Percentiles rank a stretch among this genome's conserved stretches.
phyloP scores from a whole-genome alignment of 768 basidiomycete species.

The Lyophyllum atratum region DNA sequence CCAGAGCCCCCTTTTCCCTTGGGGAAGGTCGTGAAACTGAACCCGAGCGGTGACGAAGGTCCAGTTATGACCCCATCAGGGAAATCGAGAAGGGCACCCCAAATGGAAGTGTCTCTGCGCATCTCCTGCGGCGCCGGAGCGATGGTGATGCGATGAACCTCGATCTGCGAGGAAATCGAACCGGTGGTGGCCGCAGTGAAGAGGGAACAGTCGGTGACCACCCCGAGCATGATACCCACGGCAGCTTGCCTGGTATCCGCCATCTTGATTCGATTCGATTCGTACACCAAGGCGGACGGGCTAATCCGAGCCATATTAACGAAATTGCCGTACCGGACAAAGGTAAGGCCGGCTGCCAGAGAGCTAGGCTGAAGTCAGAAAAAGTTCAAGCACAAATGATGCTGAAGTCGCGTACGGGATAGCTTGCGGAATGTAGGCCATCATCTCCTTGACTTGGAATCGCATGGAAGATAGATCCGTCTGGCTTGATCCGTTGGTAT shows the following conservation, averaged over 20 bases:
- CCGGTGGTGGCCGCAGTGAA: not conserved
- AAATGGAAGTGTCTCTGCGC: slow-evolving; percentile 5
- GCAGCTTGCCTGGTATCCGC: slow-evolving; percentile 2
- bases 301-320: slow-evolving; percentile 5
- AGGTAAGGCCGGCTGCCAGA: not conserved
- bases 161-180: not conserved
- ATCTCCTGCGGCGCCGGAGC: slow-evolving; percentile 8
- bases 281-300: not conserved
- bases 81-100: slow-evolving; percentile 7
- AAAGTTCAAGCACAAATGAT: not conserved
- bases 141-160: not conserved
- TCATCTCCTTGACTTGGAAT: not conserved
- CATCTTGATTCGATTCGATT: not conserved
- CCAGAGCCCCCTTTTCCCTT: not conserved
- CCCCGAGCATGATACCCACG: slow-evolving; percentile 8
- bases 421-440: not conserved
- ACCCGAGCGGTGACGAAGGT: not conserved
- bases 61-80: not conserved
- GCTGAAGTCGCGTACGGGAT: not conserved
- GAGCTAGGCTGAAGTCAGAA: not conserved
- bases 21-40: not conserved
- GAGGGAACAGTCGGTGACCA: slow-evolving; percentile 7
- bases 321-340: not conserved
- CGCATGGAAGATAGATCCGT: not conserved
- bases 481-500: not conserved